These are phyloP conservation scores for Lycium ferocissimum DNA, from an alignment of 257 asterid species.

Conservation along the genomic window DNA sequence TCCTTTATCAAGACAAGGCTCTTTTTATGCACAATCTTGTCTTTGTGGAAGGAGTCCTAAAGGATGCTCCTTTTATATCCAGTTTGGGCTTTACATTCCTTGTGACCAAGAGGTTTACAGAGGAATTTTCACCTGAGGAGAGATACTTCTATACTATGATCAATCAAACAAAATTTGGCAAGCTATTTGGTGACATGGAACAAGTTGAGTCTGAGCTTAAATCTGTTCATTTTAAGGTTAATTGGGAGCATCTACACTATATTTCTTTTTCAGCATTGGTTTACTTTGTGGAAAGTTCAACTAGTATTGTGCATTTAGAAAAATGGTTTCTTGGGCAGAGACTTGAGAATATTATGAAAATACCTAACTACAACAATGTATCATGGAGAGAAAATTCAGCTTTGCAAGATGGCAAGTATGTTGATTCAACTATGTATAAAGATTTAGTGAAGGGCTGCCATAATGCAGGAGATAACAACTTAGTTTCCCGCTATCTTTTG, in stretches of 20 bases:
- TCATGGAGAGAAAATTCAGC: slow-evolving; percentile 90
- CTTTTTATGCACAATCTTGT: background rate
- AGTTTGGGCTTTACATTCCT: background rate
- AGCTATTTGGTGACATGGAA: background rate
- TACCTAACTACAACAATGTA: slow-evolving; percentile 83
- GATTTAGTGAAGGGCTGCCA: slow-evolving; percentile 79
- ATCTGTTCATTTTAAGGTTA: background rate
- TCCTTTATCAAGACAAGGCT: background rate
- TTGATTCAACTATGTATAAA: slow-evolving; percentile 51
- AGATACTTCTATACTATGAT: background rate
- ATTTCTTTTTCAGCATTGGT: background rate
- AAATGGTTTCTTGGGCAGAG: background rate
- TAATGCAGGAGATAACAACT: slow-evolving; percentile 74
- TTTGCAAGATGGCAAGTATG: slow-evolving; percentile 67
- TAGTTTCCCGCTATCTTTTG: slow-evolving; percentile 75
- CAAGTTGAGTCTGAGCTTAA: background rate
- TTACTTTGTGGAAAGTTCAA: background rate
- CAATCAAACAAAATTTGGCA: background rate
- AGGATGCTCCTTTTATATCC: background rate
- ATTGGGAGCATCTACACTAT: background rate
- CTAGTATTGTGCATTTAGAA: background rate
- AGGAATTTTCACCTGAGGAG: background rate
- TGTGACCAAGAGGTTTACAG: background rate
- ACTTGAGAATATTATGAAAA: slow-evolving; percentile 47
- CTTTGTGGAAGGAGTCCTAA: background rate